Percentiles rank a stretch among this genome's conserved stretches.
These are phyloP conservation scores for Suillus placidus DNA, from an alignment of 768 basidiomycete genomes.

Conservation along the genomic window DNA sequence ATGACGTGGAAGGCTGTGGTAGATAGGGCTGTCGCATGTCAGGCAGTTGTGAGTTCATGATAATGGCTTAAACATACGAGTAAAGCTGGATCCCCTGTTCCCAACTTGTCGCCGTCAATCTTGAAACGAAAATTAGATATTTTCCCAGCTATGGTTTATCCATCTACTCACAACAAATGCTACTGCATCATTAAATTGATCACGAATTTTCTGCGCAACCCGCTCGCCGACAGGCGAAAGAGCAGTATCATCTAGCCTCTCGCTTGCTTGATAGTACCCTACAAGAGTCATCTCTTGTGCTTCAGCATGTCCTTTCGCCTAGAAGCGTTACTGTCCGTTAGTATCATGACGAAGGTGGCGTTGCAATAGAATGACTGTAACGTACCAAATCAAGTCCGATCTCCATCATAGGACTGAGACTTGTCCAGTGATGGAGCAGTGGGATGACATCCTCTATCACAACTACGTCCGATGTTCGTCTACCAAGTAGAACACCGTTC, in stretches of 20 bases:
- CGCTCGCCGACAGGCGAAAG: slow-evolving; percentile 69
- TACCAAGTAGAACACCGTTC: slow-evolving; percentile 78
- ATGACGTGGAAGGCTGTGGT: slow-evolving; percentile 36
- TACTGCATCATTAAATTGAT: slow-evolving; percentile 58
- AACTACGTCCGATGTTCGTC: slow-evolving; percentile 40
- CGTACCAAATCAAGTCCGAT: slow-evolving; percentile 77
- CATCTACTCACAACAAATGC: slow-evolving; percentile 64
- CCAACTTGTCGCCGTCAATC: slow-evolving; percentile 65
- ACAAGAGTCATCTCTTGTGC: slow-evolving; percentile 57
- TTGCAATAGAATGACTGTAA: slow-evolving; percentile 12
- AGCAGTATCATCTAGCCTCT: slow-evolving; percentile 59
- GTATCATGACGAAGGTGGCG: slow-evolving; percentile 5
- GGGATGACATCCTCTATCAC: slow-evolving; percentile 69
- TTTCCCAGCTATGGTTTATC: neutral
- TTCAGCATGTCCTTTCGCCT: slow-evolving; percentile 66
- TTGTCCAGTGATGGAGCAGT: slow-evolving; percentile 84
- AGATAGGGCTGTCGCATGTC: slow-evolving; percentile 51
- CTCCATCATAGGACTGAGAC: slow-evolving; percentile 84
- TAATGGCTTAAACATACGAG: slow-evolving; percentile 47
- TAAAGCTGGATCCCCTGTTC: slow-evolving; percentile 52
- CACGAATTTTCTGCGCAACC: slow-evolving; percentile 57
- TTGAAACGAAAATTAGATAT: slow-evolving; percentile 27
- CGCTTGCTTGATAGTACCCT: slow-evolving; percentile 78
- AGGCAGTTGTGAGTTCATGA: slow-evolving; percentile 5
- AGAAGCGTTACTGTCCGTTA: slow-evolving; percentile 10